Conservation (phyloP, 441 rosid genomes). For the Adansonia rubrostipa region DNA sequence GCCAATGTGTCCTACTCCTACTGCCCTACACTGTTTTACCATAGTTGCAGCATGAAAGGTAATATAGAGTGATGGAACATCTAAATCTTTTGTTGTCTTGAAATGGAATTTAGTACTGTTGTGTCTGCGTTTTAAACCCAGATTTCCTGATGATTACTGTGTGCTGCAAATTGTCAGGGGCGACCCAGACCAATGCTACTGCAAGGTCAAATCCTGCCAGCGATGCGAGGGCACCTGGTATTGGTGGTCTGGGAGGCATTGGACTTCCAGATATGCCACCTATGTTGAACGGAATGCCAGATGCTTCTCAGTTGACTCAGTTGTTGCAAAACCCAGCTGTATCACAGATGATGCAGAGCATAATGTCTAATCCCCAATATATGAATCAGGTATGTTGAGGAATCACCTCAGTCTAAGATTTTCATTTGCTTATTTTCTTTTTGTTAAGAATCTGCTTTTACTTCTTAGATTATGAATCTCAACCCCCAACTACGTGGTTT, state of each 20-base stretch:
- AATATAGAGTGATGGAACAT: not conserved
- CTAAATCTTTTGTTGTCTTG: slow-evolving; percentile 11
- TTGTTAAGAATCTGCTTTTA: slow-evolving; percentile 16
- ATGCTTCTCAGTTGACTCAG: slow-evolving; percentile 56
- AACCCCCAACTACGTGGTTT: slow-evolving; percentile 67
- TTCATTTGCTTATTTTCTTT: slow-evolving; percentile 22
- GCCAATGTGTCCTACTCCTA: not conserved
- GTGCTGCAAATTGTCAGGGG: slow-evolving; percentile 43
- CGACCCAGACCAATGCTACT: slow-evolving; percentile 46
- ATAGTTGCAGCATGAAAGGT: not conserved
- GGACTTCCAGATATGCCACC: slow-evolving; percentile 52
- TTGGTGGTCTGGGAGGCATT: slow-evolving; percentile 49
- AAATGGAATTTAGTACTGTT: not conserved
- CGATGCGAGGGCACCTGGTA: slow-evolving; percentile 46
- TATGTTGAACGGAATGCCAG: slow-evolving; percentile 50
- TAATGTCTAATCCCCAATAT: slow-evolving; percentile 65
- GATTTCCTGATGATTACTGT: not conserved
- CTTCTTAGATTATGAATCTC: slow-evolving; percentile 52
- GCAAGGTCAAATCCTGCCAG: slow-evolving; percentile 42
- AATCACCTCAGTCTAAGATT: slow-evolving; percentile 14
- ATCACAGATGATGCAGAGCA: slow-evolving; percentile 64
- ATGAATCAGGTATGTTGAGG: slow-evolving; percentile 59
- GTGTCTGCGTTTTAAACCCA: not conserved
- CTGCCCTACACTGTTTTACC: not conserved
- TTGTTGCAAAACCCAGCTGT: slow-evolving; percentile 65